phyloP scores from a whole-genome alignment of 2,329 filamentous ascomycete genomes.

The Cordyceps pruinosa region DNA sequence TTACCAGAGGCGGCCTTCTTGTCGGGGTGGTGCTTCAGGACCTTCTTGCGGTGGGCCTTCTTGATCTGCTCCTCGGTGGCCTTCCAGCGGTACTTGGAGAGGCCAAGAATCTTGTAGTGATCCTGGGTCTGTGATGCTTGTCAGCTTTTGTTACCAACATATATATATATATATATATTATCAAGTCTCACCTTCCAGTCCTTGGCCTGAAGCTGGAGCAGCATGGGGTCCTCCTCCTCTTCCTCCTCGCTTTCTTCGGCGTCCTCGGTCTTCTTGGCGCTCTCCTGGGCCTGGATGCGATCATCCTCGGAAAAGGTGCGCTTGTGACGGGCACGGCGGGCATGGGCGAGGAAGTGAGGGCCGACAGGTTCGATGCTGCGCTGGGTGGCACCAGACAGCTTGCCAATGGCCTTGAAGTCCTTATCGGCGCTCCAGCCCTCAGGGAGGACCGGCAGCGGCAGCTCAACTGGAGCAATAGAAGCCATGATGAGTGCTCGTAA shows the following conservation, averaged over 20 bases:
- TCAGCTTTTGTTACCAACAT: not conserved
- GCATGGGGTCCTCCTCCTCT: conserved; percentile 86
- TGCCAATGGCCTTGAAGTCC: conserved; percentile 80
- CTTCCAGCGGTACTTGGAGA: conserved; percentile 85
- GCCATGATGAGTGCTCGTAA: conserved; percentile 46
- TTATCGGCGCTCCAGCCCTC: conserved; percentile 80
- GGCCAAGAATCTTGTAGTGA: conserved; percentile 92
- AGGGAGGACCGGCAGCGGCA: conserved; percentile 68
- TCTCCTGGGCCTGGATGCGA: conserved; percentile 90
- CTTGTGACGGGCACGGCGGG: conserved; percentile 89
- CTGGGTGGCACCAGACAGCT: conserved; percentile 69
- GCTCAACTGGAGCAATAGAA: conserved; percentile 50
- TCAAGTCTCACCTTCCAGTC: conserved; percentile 82
- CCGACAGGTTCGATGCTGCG: conserved; percentile 93
- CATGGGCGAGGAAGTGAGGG: conserved; percentile 95
- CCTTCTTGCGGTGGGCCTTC: conserved; percentile 98
- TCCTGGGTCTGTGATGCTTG: conserved; percentile 64
- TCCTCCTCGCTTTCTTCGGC: conserved; percentile 86
- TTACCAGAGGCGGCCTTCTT: conserved; percentile 91
- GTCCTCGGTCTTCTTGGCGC: conserved; percentile 91
- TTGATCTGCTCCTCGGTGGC: conserved; percentile 98
- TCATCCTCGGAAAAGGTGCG: conserved; percentile 98
- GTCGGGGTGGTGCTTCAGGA: conserved; percentile 96
- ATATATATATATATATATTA: not conserved
- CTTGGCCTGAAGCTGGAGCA: conserved; percentile 90